Evolutionary conservation across 495 filamentous ascomycete species (phyloP), one percentile per base, ranked within the genome.

Genomic region (Penicillium crystallinum): DNA sequence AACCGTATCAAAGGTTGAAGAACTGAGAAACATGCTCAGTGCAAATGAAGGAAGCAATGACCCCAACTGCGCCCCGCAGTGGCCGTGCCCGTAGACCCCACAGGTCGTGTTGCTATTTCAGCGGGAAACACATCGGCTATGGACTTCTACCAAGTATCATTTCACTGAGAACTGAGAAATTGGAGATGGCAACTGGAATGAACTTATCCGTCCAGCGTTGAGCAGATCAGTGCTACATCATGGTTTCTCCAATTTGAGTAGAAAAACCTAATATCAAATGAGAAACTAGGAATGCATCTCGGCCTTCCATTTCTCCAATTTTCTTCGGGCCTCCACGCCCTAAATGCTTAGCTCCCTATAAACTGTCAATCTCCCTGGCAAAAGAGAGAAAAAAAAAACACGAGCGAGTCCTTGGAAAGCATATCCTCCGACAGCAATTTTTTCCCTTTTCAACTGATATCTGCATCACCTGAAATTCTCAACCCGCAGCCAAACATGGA

Each of bases 401-500:
- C 15, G 17, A 27, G 6, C 15, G 25, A 35, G 10, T 10, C 18
- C 15, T 27, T 21, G 30, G 12, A 5, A 33, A 45, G 12, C 31
- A 33, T 14, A 34, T 34, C 4, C 31, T 8, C 25, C 25, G 25
- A 29, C 25, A 29, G n/a, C n/a, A n/a, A n/a, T n/a, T 8, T 29
- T 8, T 8, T 29, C 8, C 25, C 8, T 29, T 8, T 8, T 4
- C 25, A 34, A 34, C 10, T 42, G 48, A 19, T 14, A 15, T 50
- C 27, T 25, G 14, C 18, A 25, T 30, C 38, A 4, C 18, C 25
- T 2, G 23, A 3, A 1, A 42, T 29, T 1, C 21, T 36, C 17
- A 42, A 41, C n/a, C 12, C 2, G 22, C 36, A 50, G 29, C 18
- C 47, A 22, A 40, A 17, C 18, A 64, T 64, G 60, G 44, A 57